A percentile compares a stretch with the other conserved stretches of the same genome.
These are phyloP conservation scores for Acacia pycnantha DNA, from an alignment of 331 rosid genomes.

Conservation along the genomic window DNA sequence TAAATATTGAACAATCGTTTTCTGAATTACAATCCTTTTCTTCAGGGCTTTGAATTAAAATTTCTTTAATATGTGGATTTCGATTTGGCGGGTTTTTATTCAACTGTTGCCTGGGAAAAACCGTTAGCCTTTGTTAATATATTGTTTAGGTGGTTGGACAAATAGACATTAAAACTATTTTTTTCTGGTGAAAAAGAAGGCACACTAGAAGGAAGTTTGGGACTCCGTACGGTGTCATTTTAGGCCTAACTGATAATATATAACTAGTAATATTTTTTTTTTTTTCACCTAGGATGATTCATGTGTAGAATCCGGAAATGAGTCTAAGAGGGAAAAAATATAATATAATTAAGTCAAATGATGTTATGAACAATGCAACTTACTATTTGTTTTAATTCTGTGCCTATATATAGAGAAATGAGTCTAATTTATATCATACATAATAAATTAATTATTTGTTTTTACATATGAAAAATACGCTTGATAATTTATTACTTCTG, in stretches of 20 bases:
- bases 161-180: neutral
- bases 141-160: neutral
- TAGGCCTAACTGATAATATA: neutral
- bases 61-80: neutral
- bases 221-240: neutral
- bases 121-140: neutral
- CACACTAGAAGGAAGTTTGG: neutral
- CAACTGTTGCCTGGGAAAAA: neutral
- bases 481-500: neutral
- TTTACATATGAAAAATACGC: neutral
- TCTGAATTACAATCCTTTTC: neutral
- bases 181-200: neutral
- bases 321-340: neutral
- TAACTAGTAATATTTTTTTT: neutral
- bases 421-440: neutral
- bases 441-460: neutral
- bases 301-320: neutral
- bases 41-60: neutral
- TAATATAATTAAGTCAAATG: neutral
- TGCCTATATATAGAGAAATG: neutral
- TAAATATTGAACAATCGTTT: neutral
- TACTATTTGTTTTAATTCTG: neutral
- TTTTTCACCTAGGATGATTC: neutral
- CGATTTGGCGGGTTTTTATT: constrained; percentile 18
- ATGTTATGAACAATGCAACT: neutral